A percentile compares a stretch with the other conserved stretches of the same genome.
Evolutionary conservation across 2,329 filamentous ascomycete genomes (phyloP).

Genomic region (Botrytis cinerea): DNA sequence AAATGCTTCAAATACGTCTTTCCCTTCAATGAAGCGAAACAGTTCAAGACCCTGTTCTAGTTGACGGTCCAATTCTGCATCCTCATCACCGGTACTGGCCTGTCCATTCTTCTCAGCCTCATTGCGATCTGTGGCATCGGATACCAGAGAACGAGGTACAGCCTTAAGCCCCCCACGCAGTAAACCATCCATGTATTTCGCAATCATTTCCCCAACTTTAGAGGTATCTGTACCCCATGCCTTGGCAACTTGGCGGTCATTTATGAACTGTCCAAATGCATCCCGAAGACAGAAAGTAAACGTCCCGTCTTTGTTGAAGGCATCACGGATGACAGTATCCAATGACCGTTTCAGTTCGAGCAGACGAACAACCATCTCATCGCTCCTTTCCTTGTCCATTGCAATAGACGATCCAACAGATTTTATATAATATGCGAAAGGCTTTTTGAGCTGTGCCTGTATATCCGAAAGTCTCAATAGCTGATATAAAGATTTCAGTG

Average conservation of each 20-base stretch:
- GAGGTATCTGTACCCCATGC: constrained; percentile 81
- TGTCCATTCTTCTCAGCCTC: constrained; percentile 63
- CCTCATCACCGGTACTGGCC: constrained; percentile 76
- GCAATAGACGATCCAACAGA: constrained; percentile 75
- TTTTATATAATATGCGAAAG: constrained; percentile 80
- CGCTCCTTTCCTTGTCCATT: constrained; percentile 72
- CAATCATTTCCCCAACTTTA: constrained; percentile 98
- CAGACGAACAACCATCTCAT: constrained; percentile 84
- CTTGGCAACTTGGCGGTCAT: constrained; percentile 73
- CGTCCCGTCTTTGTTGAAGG: constrained; percentile 75
- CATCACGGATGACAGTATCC: constrained; percentile 73
- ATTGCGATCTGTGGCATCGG: constrained; percentile 59
- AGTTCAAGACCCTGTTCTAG: constrained; percentile 90
- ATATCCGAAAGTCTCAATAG: constrained; percentile 73
- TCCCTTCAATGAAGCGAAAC: constrained; percentile 95
- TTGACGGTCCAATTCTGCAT: constrained; percentile 87
- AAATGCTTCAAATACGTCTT: constrained; percentile 97
- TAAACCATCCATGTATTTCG: constrained; percentile 90
- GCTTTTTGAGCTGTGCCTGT: constrained; percentile 66
- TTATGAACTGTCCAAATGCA: constrained; percentile 88
- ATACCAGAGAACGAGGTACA: constrained; percentile 68
- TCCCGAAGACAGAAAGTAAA: constrained; percentile 80
- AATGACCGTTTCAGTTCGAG: constrained; percentile 78
- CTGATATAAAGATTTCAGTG: constrained; percentile 75
- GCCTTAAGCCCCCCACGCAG: constrained; percentile 85